Evolutionary conservation across 352 stramenopile genomes (phyloP), one percentile per base, ranked within the genome.

Genomic region (Globisporangium barbulae): DNA sequence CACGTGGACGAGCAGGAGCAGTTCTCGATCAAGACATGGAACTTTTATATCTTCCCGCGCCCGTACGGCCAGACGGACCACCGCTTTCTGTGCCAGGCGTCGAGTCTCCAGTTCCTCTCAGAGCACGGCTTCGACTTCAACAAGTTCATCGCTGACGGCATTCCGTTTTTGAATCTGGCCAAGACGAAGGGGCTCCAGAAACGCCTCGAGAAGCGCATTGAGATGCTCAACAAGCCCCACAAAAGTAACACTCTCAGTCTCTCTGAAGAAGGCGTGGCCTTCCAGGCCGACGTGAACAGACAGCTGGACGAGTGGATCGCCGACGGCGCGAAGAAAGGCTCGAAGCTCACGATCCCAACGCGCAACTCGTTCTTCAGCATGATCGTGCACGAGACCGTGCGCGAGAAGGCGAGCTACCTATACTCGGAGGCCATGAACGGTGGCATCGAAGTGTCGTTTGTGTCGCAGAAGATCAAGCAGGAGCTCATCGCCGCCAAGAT

Each of bases 51-150:
- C 12, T 93, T 92, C 57, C 86, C 86, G 8, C 73, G 81, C 2
- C 80, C 84, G 21, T 89, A 90, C 48, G 73, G 73, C 45, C 71
- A 79, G 8, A 59, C 76, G 54, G 86, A 95, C 64, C 73, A 89
- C 61, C 84, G 86, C 19, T 92, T 94, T 47, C 53, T 93, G 62
- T 93, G 85, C 56, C 86, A 95, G 60, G 79, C 82, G 0, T 90
- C 81, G 37, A 93, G 84, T 62, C 74, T 95, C 9, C 79, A 90
- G 61, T 95, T 95, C 63, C 69, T 95, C 6, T 83, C 81, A n/a
- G 81, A 91, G 44, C 80, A 91, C 52, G 81, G 82, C 59, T 95
- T 95, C 63, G 86, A 95, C 61, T 95, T 95, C 48, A 93, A 93
- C 73, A 91, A 91, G 67, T 90, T 89, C 59, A 92, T 95, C 64